A percentile compares a stretch with the other conserved stretches of the same genome.
phyloP scores from a whole-genome alignment of 139 green algal species.

The Pleodorina starrii region DNA sequence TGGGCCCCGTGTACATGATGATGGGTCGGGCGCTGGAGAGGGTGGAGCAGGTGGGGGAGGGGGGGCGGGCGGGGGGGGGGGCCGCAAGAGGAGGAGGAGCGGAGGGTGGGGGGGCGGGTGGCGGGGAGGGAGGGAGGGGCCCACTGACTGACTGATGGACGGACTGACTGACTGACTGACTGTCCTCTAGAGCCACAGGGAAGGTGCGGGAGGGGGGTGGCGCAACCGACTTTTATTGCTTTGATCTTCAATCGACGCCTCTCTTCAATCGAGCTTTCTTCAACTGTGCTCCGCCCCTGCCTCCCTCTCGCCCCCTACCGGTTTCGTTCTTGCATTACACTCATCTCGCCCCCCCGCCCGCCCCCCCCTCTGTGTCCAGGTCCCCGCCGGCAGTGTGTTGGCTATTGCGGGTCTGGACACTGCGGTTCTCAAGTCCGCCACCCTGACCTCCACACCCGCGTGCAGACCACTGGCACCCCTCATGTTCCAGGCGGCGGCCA shows the following conservation, averaged over 20 bases:
- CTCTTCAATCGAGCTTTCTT: too few species aligned
- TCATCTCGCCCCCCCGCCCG: too few species aligned
- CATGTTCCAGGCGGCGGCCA: conserved; percentile 85
- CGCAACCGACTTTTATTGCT: too few species aligned
- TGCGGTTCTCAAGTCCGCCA: conserved; percentile 94
- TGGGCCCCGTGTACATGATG: conserved; percentile 94
- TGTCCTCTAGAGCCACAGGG: not conserved
- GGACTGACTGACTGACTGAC: not conserved
- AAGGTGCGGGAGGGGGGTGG: too few species aligned
- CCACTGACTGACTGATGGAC: not conserved
- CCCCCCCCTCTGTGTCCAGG: too few species aligned
- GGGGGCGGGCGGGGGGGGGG: not conserved
- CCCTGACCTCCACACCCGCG: conserved; percentile 79
- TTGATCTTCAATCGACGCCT: not conserved
- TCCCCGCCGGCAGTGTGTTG: conserved; percentile 93
- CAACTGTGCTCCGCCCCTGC: too few species aligned
- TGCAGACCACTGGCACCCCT: conserved; percentile 90
- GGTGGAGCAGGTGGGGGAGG: conserved; percentile 36
- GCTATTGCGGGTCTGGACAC: conserved; percentile 88
- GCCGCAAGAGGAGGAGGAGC: not conserved
- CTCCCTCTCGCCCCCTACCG: too few species aligned
- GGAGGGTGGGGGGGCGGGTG: not conserved
- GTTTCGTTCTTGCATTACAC: too few species aligned
- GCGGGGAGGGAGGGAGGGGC: not conserved
- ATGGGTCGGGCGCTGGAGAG: conserved; percentile 88